Conservation (phyloP, 257 asterid genomes). For the Solanum corneliomulleri region DNA sequence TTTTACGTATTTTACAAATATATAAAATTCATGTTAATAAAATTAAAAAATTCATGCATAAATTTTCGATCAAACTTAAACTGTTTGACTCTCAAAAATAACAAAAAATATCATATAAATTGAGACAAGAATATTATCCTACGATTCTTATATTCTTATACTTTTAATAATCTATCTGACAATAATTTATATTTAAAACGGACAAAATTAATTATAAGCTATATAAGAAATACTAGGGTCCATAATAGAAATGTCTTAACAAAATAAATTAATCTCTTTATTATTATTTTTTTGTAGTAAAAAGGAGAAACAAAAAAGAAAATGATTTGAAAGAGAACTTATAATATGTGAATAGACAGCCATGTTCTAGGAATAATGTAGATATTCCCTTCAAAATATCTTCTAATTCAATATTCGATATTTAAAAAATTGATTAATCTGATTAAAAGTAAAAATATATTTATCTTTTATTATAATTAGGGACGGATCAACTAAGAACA, state of each 20-base stretch:
- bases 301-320: background rate
- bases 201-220: background rate
- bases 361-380: background rate
- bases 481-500: too few relatives aligned
- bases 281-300: background rate
- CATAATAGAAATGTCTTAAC: background rate
- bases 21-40: too few relatives aligned
- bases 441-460: background rate
- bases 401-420: background rate
- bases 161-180: too few relatives aligned
- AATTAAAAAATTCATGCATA: too few relatives aligned
- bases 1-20: too few relatives aligned
- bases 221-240: background rate
- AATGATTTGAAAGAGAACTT: background rate
- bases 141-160: background rate
- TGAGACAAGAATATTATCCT: too few relatives aligned
- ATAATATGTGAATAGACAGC: background rate
- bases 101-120: too few relatives aligned
- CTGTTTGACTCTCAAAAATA: too few relatives aligned
- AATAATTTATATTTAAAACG: too few relatives aligned
- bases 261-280: background rate
- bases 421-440: background rate
- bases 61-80: too few relatives aligned
- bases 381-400: background rate
- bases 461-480: background rate